Evolutionary conservation across 2,329 filamentous ascomycete species (phyloP), one percentile per base, ranked within the genome.

Genomic region (Fusarium coicis): DNA sequence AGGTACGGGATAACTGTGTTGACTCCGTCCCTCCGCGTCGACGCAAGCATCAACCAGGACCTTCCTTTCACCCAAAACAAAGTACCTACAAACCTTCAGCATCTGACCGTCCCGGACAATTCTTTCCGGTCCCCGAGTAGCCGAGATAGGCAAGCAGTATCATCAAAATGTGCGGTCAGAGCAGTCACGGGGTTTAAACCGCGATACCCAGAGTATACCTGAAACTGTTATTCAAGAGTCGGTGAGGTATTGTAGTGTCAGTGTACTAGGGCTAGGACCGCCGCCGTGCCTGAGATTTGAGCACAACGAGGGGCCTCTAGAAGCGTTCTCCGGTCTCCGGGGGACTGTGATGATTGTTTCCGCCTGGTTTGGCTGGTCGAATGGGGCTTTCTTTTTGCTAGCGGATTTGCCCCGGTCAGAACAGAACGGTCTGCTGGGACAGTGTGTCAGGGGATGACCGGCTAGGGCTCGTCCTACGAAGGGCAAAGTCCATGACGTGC

Each of bases 161-260:
- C 16, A 30, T 44, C 26, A 50, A 54, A 76, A 73, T 65, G 69
- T 77, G 75, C 75, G 69, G 75, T 77, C 75, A 77, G 69, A 66
- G 60, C 26, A 64, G 58, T 68, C 72, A 73, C 63, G 67, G 61
- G 68, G 67, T 50, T 64, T 63, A 44, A 49, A 55, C 39, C 68
- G 46, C 59, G 36, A 62, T 77, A 76, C 74, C 39, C 32, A 63
- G 44, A 55, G 55, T 44, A 59, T 72, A 66, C 72, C 23, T 74
- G 60, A 30, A 43, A 52, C 43, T 65, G 57, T 52, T 23, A 30
- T 28, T 30, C 44, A 47, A 64, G 58, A 69, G 72, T 68, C 50
- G 49, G 58, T 65, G 56, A 66, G 57, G 36, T 47, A 30, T 63
- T 59, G 71, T 74, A 72, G 67, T 50, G 43, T 52, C 44, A 36